Evolutionary conservation across 2,329 filamentous ascomycete genomes (phyloP), one percentile per base, ranked within the genome.

Genomic region (Blastomyces percursus): DNA sequence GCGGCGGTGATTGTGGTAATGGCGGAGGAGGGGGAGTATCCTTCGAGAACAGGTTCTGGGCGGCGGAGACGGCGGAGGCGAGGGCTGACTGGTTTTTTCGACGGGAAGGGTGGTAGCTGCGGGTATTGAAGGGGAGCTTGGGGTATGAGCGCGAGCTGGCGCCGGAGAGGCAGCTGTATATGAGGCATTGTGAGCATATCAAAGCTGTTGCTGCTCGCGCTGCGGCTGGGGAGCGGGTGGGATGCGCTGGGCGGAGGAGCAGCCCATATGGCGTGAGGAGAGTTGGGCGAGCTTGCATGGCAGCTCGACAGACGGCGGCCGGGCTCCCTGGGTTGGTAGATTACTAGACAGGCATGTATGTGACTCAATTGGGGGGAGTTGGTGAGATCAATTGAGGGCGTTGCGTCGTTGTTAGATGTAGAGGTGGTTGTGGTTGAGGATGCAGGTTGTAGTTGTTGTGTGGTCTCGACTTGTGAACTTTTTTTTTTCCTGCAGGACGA

Each of bases 1-100:
- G 66, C 72, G 64, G 52, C 38, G 60, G 52, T 24, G 63, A 60
- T n/a, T 64, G 61, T 54, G 64, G 63, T 11, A 55, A 59, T 2
- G 44, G 60, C 35, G 69, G 76, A 46, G 78, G 69, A 46, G 24
- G 38, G 27, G 27, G 27, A 4, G 27, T 52, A 27, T 76, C 73
- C 65, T 79, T 77, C 19, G 72, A 69, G 67, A 79, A 74, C 61
- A 78, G 70, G 52, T 73, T 76, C 68, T 79, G 84, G 52, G 84
- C 83, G 48, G 82, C 81, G 55, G 80, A 80, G 44, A 78, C 75
- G 3, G 77, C 77, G 21, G 77, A 76, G 14, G 76, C 74, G 62
- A 78, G 75, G 61, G 76, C 66, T 60, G 71, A 72, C 21, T 68
- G 75, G 68, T 76, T 70, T 69, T 71, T 72, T 67, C 75, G 73